phyloP scores from a whole-genome alignment of 2,329 filamentous ascomycete genomes.

The Aureobasidium sp. region DNA sequence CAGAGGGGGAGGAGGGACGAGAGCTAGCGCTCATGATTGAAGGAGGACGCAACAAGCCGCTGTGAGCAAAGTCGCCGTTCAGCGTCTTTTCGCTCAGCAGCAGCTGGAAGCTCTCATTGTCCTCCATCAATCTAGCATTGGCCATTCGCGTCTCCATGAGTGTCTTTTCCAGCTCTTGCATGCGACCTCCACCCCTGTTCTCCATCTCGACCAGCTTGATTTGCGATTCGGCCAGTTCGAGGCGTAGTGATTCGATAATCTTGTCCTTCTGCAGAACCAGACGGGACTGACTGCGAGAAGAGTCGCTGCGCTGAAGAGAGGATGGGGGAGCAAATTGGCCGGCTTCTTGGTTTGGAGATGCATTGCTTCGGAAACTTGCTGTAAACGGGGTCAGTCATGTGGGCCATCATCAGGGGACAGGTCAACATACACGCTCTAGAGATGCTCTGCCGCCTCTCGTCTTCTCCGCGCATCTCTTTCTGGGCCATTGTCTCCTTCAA shows the following conservation, averaged over 20 bases:
- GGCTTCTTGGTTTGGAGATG: constrained; percentile 62
- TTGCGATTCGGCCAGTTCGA: constrained; percentile 90
- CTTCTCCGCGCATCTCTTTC: constrained; percentile 53
- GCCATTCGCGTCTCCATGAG: constrained; percentile 91
- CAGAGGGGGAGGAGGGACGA: constrained; percentile 25
- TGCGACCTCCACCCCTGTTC: constrained; percentile 78
- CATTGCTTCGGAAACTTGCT: constrained; percentile 38
- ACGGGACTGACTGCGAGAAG: constrained; percentile 66
- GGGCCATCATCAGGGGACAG: background rate
- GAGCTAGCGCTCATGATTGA: constrained; percentile 27
- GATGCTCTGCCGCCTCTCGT: constrained; percentile 48
- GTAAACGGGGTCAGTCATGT: constrained; percentile 21
- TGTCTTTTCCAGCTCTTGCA: constrained; percentile 84
- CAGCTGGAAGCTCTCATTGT: constrained; percentile 96
- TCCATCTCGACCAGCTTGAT: constrained; percentile 93
- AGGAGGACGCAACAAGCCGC: constrained; percentile 62
- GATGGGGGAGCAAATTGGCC: constrained; percentile 81
- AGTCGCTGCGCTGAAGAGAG: constrained; percentile 79
- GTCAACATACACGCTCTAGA: constrained; percentile 23
- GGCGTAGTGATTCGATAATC: constrained; percentile 81
- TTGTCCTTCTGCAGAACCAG: constrained; percentile 92
- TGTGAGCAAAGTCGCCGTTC: constrained; percentile 83
- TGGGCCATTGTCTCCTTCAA: constrained; percentile 84
- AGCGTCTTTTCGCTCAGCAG: constrained; percentile 91
- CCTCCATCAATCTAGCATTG: constrained; percentile 93